Percentiles rank a stretch among this genome's conserved stretches.
These are phyloP conservation scores for Talaromyces sp. DNA, from an alignment of 2,329 filamentous ascomycete genomes.

Conservation along the genomic window DNA sequence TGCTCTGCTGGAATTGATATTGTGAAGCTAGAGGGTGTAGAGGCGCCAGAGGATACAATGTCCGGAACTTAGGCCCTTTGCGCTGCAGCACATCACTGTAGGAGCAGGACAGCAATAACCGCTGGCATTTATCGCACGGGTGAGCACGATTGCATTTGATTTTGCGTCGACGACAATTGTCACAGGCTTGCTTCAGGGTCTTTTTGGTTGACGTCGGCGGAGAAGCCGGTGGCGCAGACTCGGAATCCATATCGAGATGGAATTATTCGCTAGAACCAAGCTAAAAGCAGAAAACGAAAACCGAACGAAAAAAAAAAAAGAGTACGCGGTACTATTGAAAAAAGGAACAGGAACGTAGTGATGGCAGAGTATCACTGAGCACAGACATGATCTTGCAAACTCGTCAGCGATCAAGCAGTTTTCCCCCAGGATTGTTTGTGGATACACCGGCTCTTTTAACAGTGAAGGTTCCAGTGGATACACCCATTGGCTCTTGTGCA, in stretches of 20 bases:
- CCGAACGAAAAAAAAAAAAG: background rate
- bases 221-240: constrained; percentile 1
- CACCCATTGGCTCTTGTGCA: background rate
- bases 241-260: constrained; percentile 10
- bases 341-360: background rate
- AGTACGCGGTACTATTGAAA: background rate
- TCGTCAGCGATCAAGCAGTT: background rate
- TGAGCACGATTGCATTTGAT: constrained; percentile 37
- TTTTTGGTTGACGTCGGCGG: constrained; percentile 16
- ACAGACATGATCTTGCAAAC: background rate
- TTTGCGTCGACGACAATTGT: constrained; percentile 39
- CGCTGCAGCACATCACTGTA: constrained; percentile 35
- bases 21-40: constrained; percentile 25
- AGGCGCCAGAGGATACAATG: constrained; percentile 32
- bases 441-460: constrained; percentile 1
- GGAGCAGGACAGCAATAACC: constrained; percentile 33
- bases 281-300: background rate
- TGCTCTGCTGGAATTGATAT: constrained; percentile 7
- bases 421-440: background rate
- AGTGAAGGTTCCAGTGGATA: background rate
- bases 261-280: background rate
- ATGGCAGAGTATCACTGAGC: background rate
- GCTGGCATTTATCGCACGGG: constrained; percentile 38
- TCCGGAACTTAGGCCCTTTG: constrained; percentile 36
- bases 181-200: constrained; percentile 32